Evolutionary conservation across 2,329 filamentous ascomycete species (phyloP).

Genomic region (Thelonectria rubi): DNA sequence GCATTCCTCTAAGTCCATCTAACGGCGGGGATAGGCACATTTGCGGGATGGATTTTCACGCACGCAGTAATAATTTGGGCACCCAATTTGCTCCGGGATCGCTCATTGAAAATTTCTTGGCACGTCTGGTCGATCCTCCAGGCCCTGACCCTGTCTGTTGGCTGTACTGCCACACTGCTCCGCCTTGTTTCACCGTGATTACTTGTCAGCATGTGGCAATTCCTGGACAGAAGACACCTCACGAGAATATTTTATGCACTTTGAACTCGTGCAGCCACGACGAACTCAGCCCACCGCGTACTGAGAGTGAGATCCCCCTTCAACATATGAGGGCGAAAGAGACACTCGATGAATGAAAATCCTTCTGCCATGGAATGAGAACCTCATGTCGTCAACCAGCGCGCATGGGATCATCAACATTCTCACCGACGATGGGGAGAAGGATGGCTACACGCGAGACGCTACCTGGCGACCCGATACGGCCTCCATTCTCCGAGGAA

Average conservation of each 20-base stretch:
- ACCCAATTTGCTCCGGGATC: too few relatives aligned
- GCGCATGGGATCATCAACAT: conserved; percentile 6
- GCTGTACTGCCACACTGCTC: not conserved
- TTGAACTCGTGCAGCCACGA: not conserved
- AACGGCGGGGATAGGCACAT: too few relatives aligned
- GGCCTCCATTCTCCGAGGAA: not conserved
- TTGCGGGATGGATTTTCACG: too few relatives aligned
- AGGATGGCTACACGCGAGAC: conserved; percentile 1
- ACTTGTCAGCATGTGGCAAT: too few relatives aligned
- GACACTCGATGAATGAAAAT: not conserved
- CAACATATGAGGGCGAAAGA: not conserved
- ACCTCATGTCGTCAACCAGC: not conserved
- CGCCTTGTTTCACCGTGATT: not conserved
- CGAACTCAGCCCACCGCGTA: not conserved
- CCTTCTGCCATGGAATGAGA: not conserved
- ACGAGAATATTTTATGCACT: not conserved
- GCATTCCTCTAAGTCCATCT: too few relatives aligned
- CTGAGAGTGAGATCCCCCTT: not conserved
- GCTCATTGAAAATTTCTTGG: too few relatives aligned
- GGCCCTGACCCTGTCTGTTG: not conserved
- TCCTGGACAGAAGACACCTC: not conserved
- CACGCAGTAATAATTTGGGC: too few relatives aligned
- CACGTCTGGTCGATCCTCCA: not conserved
- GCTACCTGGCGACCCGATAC: conserved; percentile 14
- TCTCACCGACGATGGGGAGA: not conserved